A percentile compares a stretch with the other conserved stretches of the same genome.
Conservation (phyloP, 106 monocot genomes). For the Dendrobium chrysotoxum region DNA sequence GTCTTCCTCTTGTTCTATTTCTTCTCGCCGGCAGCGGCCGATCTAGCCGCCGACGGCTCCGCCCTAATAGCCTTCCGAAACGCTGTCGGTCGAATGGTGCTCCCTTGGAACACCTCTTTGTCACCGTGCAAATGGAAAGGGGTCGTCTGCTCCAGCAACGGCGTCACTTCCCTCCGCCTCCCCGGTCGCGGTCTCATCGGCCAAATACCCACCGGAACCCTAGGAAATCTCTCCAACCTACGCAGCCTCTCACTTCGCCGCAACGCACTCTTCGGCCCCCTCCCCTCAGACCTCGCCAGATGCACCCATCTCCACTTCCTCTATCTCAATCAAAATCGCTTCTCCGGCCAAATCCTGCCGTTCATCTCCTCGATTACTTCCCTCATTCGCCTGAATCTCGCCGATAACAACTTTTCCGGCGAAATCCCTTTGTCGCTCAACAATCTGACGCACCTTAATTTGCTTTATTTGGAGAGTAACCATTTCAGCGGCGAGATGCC, state of each 20-base stretch:
- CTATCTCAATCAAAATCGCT: constrained; percentile 49
- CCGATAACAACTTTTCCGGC: constrained; percentile 56
- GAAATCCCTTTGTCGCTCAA: constrained; percentile 37
- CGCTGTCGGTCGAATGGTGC: constrained; percentile 32
- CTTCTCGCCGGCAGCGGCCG: constrained; percentile 14
- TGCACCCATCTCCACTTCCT: constrained; percentile 36
- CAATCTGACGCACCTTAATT: constrained; percentile 37
- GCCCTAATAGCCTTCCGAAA: constrained; percentile 41
- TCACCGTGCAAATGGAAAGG: constrained; percentile 68
- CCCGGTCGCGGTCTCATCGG: constrained; percentile 64
- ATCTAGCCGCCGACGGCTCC: constrained; percentile 38
- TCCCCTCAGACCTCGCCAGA: constrained; percentile 52
- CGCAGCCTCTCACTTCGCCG: constrained; percentile 53
- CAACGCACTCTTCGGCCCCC: constrained; percentile 59
- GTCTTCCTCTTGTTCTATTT: constrained; percentile 11
- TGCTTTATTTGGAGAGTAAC: constrained; percentile 55
- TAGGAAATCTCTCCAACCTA: constrained; percentile 69
- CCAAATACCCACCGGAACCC: constrained; percentile 35
- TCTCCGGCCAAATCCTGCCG: constrained; percentile 57
- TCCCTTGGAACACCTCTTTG: constrained; percentile 35
- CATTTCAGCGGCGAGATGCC: constrained; percentile 49
- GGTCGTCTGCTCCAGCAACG: constrained; percentile 29
- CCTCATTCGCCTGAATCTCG: constrained; percentile 50
- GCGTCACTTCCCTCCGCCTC: constrained; percentile 62
- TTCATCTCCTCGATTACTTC: constrained; percentile 19